These are phyloP conservation scores for Suillus ampliporus DNA, from an alignment of 768 basidiomycete genomes.

Conservation along the genomic window DNA sequence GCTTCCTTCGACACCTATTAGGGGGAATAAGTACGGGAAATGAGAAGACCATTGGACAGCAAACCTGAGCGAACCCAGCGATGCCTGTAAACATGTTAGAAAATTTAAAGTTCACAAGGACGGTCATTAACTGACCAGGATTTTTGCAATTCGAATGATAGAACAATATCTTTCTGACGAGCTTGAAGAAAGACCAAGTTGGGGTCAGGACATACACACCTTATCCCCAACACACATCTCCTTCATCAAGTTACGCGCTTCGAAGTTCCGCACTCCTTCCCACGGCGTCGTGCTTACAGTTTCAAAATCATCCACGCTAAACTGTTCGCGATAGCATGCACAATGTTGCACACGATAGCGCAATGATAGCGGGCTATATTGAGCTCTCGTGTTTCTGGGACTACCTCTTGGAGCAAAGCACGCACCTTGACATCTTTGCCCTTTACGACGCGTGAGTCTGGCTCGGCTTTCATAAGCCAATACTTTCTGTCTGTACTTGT, in stretches of 20 bases:
- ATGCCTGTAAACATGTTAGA: constrained; percentile 53
- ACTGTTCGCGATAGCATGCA: too few species aligned
- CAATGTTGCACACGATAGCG: too few species aligned
- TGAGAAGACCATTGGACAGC: constrained; percentile 12
- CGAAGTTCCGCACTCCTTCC: constrained; percentile 89
- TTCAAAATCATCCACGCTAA: constrained; percentile 89
- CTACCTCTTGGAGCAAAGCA: not conserved
- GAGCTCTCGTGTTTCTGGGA: constrained; percentile 2
- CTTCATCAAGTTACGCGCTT: constrained; percentile 84
- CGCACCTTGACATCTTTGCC: constrained; percentile 84
- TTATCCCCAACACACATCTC: constrained; percentile 79
- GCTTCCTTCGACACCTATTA: constrained; percentile 77
- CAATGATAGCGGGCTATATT: constrained; percentile 7
- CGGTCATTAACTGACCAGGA: constrained; percentile 56
- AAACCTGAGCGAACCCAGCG: constrained; percentile 83
- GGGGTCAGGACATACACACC: constrained; percentile 42
- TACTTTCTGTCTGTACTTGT: constrained; percentile 22
- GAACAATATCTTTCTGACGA: constrained; percentile 65
- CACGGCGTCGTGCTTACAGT: constrained; percentile 69
- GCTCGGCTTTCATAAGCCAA: constrained; percentile 90
- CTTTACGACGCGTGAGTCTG: constrained; percentile 82
- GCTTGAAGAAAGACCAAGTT: constrained; percentile 7
- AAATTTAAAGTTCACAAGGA: not conserved
- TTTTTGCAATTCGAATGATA: constrained; percentile 89
- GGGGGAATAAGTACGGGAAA: constrained; percentile 13